Conservation (phyloP, 139 green algal genomes). For the Dunaliella primolecta region DNA sequence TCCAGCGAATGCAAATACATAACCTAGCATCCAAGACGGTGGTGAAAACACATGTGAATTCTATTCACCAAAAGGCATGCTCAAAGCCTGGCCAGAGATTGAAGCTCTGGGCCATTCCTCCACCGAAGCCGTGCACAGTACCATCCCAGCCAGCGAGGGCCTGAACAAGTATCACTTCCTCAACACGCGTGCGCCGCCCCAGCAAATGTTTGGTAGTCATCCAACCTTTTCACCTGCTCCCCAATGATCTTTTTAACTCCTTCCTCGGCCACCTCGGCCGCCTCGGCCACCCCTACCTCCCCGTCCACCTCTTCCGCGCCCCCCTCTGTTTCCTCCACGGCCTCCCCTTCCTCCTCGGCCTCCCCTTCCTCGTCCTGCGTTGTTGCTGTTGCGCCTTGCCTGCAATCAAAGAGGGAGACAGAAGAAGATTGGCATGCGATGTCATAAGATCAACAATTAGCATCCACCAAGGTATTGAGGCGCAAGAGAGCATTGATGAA, state of each 20-base stretch:
- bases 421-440: neutral
- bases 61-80: too few species aligned
- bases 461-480: neutral
- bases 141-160: too few species aligned
- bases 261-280: neutral
- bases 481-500: neutral
- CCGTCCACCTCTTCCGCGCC: constrained; percentile 13
- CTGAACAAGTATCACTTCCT: too few species aligned
- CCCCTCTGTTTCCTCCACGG: constrained; percentile 7
- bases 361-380: constrained; percentile 9
- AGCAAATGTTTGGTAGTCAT: too few species aligned
- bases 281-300: constrained; percentile 18
- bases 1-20: too few species aligned
- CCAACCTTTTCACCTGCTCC: too few species aligned
- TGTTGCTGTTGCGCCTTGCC: neutral
- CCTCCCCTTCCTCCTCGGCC: constrained; percentile 23
- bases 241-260: neutral
- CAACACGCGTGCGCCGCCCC: too few species aligned
- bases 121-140: too few species aligned
- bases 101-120: too few species aligned
- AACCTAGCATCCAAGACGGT: too few species aligned
- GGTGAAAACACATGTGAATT: too few species aligned
- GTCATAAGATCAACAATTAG: neutral
- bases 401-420: neutral
- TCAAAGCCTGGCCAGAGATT: too few species aligned